Percentiles rank a stretch among this genome's conserved stretches.
Evolutionary conservation across 2,329 filamentous ascomycete species (phyloP).

Genomic region (Arthrobotrys iridis): DNA sequence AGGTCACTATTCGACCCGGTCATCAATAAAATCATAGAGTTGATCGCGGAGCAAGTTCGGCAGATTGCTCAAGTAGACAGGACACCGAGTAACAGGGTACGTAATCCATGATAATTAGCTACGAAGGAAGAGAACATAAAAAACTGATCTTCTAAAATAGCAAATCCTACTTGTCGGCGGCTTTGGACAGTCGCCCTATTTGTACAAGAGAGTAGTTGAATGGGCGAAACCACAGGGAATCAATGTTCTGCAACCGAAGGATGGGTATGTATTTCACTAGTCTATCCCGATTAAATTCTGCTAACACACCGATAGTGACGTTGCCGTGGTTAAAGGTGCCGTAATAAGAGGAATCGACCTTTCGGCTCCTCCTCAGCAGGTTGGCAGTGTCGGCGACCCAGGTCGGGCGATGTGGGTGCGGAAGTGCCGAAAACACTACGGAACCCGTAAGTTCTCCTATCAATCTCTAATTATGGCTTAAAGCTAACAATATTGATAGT

Average conservation of each 20-base stretch:
- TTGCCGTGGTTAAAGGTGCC: constrained; percentile 52
- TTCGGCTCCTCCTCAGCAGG: constrained; percentile 28
- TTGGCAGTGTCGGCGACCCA: constrained; percentile 3
- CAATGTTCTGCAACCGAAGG: constrained; percentile 39
- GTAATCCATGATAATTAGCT: neutral
- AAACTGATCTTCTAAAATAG: constrained; percentile 20
- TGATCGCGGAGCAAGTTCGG: constrained; percentile 42
- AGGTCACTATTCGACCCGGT: constrained; percentile 38
- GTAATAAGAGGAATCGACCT: constrained; percentile 55
- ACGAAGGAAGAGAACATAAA: neutral
- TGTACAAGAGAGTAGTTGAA: constrained; percentile 36
- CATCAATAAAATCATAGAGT: constrained; percentile 40
- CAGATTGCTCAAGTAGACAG: constrained; percentile 32
- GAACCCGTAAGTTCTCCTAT: constrained; percentile 43
- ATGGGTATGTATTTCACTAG: constrained; percentile 27
- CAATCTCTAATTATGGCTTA: neutral
- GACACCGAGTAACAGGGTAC: constrained; percentile 21
- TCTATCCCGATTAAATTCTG: neutral
- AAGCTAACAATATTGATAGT: constrained; percentile 7
- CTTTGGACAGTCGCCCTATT: constrained; percentile 47
- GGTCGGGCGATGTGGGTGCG: constrained; percentile 51
- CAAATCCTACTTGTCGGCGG: constrained; percentile 50
- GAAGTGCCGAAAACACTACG: constrained; percentile 56
- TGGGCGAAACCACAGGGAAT: constrained; percentile 47
- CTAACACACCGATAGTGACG: constrained; percentile 21